A percentile compares a stretch with the other conserved stretches of the same genome.
Evolutionary conservation across 2,329 filamentous ascomycete species (phyloP).

Genomic region (Colletotrichum simmondsii): DNA sequence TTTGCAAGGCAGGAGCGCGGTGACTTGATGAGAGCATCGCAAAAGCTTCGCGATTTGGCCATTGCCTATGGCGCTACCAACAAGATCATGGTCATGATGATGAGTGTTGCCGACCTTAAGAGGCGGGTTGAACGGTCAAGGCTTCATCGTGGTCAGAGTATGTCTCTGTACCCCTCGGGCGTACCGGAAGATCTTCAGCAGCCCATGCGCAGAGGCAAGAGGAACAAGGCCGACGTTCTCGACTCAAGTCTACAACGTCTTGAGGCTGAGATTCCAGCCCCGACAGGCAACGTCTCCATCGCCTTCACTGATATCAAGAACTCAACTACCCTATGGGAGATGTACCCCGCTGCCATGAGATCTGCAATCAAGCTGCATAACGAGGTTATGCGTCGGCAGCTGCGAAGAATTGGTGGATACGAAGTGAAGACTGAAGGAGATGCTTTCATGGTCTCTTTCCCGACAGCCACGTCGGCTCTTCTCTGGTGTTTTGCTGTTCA

Average conservation of each 20-base stretch:
- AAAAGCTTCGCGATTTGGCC: conserved; percentile 93
- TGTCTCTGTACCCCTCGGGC: conserved; percentile 84
- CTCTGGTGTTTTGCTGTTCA: conserved; percentile 98
- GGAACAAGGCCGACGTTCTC: conserved; percentile 71
- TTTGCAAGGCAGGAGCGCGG: conserved; percentile 86
- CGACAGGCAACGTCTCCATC: conserved; percentile 89
- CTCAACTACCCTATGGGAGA: conserved; percentile 96
- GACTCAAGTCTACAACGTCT: conserved; percentile 90
- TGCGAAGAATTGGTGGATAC: conserved; percentile 94
- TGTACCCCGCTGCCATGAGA: conserved; percentile 93
- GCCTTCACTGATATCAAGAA: conserved; percentile 99
- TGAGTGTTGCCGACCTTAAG: conserved; percentile 91
- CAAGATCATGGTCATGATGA: conserved; percentile 99
- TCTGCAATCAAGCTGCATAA: conserved; percentile 98
- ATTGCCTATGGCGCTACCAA: conserved; percentile 94
- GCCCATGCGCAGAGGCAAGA: conserved; percentile 73
- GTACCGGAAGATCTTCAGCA: conserved; percentile 77
- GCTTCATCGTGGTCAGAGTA: conserved; percentile 80
- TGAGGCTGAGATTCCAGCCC: conserved; percentile 90
- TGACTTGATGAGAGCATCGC: conserved; percentile 93
- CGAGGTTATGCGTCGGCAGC: conserved; percentile 92
- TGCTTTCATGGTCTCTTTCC: conserved; percentile 99
- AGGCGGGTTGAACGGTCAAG: conserved; percentile 80
- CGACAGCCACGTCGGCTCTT: conserved; percentile 92
- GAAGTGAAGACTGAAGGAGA: conserved; percentile 99